Percentiles rank a stretch among this genome's conserved stretches.
Conservation (phyloP, 1,284 basidiomycete genomes). For the Heterobasidion parviporum region DNA sequence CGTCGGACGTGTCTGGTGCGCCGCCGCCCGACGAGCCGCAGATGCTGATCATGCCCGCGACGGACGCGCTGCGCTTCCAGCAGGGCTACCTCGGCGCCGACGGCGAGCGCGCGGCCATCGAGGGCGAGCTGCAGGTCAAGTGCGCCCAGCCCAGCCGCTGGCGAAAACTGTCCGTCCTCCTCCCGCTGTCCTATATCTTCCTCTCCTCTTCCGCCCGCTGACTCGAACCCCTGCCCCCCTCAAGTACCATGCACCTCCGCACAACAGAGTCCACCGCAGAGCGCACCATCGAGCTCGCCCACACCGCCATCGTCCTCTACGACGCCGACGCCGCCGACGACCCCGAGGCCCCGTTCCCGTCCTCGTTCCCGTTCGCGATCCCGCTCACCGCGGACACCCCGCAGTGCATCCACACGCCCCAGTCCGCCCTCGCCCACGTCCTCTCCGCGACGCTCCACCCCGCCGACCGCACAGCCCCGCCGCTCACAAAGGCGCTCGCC, state of each 20-base stretch:
- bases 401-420: slow-evolving; percentile 65
- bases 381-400: slow-evolving; percentile 67
- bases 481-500: slow-evolving; percentile 45
- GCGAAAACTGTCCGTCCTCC: slow-evolving; percentile 59
- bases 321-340: slow-evolving; percentile 18
- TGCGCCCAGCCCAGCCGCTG: slow-evolving; percentile 48
- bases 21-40: slow-evolving; percentile 30
- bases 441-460: slow-evolving; percentile 60
- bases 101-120: slow-evolving; percentile 68
- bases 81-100: slow-evolving; percentile 74
- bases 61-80: slow-evolving; percentile 65
- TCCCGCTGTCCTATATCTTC: slow-evolving; percentile 1
- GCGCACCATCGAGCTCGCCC: slow-evolving; percentile 56
- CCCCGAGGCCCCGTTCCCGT: slow-evolving; percentile 35
- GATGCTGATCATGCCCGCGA: slow-evolving; percentile 59
- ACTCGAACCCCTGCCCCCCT: slow-evolving; percentile 4
- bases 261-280: slow-evolving; percentile 57
- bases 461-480: slow-evolving; percentile 26
- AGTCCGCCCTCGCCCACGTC: slow-evolving; percentile 58
- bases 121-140: slow-evolving; percentile 78
- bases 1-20: slow-evolving; percentile 1
- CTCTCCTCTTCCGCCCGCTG: slow-evolving; percentile 4
- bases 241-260: slow-evolving; percentile 55
- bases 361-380: slow-evolving; percentile 67
- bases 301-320: slow-evolving; percentile 44